phyloP scores from a whole-genome alignment of 495 filamentous ascomycete genomes.

The Bombardia bombarda region DNA sequence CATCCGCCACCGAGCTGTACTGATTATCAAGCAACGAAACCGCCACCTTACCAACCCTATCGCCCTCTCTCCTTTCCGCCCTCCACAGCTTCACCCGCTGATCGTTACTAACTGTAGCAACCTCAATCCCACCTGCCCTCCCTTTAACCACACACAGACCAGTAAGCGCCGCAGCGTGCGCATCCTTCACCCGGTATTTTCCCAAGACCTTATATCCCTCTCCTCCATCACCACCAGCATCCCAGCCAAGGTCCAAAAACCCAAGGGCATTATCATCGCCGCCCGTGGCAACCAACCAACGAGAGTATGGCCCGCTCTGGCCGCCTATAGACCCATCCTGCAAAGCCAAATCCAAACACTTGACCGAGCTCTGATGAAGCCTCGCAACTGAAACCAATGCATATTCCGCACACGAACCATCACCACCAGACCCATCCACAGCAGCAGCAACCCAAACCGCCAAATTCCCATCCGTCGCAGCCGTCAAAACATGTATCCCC shows the following conservation, averaged over 20 bases:
- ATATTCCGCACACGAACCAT: background rate
- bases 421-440: background rate
- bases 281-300: conserved; percentile 56
- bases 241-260: conserved; percentile 39
- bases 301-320: too few species aligned
- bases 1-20: conserved; percentile 60
- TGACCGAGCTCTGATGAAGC: conserved; percentile 72
- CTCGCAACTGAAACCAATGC: conserved; percentile 20
- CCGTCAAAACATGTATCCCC: conserved; percentile 47
- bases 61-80: conserved; percentile 2
- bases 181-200: conserved; percentile 53
- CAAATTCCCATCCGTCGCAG: conserved; percentile 38
- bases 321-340: too few species aligned
- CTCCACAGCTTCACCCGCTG: conserved; percentile 76
- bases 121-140: background rate
- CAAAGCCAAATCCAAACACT: conserved; percentile 39
- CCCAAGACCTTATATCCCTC: conserved; percentile 10
- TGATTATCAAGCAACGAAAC: conserved; percentile 41
- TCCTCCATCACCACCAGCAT: background rate
- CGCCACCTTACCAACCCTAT: conserved; percentile 11
- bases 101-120: conserved; percentile 64
- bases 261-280: conserved; percentile 79
- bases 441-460: conserved; percentile 27
- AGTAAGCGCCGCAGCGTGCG: conserved; percentile 77
- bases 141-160: conserved; percentile 45